Conservation (phyloP, 768 basidiomycete genomes). For the Leccinum incarnatum region DNA sequence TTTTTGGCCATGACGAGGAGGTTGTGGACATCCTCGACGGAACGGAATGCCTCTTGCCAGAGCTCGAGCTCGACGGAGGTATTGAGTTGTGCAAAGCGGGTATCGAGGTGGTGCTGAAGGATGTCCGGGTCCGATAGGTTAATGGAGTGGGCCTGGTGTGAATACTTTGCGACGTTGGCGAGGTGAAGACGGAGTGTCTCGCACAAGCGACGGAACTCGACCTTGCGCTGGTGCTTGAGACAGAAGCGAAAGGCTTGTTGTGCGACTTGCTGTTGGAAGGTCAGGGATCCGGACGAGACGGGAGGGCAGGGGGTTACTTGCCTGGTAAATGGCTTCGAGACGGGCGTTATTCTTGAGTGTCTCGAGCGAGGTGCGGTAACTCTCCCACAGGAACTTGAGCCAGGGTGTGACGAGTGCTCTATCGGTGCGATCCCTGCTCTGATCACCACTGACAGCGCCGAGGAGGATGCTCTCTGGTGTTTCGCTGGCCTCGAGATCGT, state of each 20-base stretch:
- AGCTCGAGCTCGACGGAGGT: too few species aligned
- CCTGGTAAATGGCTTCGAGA: slow-evolving; percentile 30
- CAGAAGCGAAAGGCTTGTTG: slow-evolving; percentile 98
- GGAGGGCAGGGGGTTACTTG: slow-evolving; percentile 68
- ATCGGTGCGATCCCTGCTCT: slow-evolving; percentile 26
- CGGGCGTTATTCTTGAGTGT: slow-evolving; percentile 74
- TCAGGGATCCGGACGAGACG: slow-evolving; percentile 47
- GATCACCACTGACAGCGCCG: background rate
- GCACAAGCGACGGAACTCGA: slow-evolving; percentile 95
- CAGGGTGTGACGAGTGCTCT: background rate
- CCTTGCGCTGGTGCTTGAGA: slow-evolving; percentile 81
- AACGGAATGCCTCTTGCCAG: too few species aligned
- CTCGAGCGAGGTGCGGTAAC: slow-evolving; percentile 30
- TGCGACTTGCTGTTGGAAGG: slow-evolving; percentile 90
- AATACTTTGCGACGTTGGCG: slow-evolving; percentile 91
- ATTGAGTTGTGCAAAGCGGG: too few species aligned
- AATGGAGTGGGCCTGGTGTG: slow-evolving; percentile 90
- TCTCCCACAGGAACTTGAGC: background rate
- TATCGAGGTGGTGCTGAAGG: too few species aligned
- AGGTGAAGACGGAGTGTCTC: slow-evolving; percentile 95
- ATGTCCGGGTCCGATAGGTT: slow-evolving; percentile 93
- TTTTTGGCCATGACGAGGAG: too few species aligned
- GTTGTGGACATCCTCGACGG: too few species aligned
- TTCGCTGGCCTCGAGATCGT: slow-evolving; percentile 86
- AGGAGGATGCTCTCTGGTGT: background rate